phyloP scores from a whole-genome alignment of 2,329 filamentous ascomycete genomes.

The Aspergillus sp. region DNA sequence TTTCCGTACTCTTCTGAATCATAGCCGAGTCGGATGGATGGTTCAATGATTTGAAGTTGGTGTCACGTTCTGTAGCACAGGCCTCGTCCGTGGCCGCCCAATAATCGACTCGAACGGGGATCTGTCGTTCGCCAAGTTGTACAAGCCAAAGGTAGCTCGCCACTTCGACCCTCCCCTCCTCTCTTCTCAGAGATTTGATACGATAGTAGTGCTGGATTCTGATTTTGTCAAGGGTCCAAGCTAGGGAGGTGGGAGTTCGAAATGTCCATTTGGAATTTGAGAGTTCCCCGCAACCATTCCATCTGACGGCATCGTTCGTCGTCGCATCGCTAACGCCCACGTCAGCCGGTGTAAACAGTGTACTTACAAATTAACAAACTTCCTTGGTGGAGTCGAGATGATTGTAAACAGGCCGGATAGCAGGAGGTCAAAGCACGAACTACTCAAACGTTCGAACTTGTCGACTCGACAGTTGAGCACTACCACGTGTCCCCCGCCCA shows the following conservation, averaged over 20 bases:
- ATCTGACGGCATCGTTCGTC: background rate
- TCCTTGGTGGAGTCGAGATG: no score
- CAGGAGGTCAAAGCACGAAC: background rate
- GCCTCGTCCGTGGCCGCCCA: background rate
- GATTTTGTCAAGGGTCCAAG: no score
- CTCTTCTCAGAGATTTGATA: background rate
- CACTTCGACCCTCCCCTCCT: background rate
- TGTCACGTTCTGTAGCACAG: background rate
- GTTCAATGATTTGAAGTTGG: background rate
- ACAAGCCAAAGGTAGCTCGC: background rate
- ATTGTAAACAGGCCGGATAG: background rate
- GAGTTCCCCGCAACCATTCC: background rate
- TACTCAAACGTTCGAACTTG: background rate
- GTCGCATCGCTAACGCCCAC: background rate
- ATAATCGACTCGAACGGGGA: background rate
- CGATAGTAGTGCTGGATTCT: background rate
- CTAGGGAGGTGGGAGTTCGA: background rate
- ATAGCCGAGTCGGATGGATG: background rate
- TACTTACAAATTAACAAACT: no score
- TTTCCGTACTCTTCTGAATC: background rate
- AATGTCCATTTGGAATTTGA: background rate
- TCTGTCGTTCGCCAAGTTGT: background rate
- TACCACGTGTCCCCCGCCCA: background rate
- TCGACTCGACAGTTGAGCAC: background rate
- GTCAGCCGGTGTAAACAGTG: no score